These are phyloP conservation scores for Coemansia sp. DNA, from an alignment of 192 early-diverging fungal species.

Conservation along the genomic window DNA sequence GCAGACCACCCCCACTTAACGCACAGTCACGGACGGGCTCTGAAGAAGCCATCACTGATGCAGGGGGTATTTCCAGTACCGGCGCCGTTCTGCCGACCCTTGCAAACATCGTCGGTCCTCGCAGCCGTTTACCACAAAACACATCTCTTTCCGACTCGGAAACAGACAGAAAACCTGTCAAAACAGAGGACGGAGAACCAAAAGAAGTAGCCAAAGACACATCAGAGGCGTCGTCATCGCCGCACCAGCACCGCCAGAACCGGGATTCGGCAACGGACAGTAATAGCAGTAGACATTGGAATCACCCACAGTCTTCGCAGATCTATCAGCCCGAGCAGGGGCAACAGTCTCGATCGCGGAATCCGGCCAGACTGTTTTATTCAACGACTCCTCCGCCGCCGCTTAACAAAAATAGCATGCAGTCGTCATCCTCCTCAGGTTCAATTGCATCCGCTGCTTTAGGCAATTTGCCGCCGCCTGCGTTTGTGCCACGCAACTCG, in stretches of 20 bases:
- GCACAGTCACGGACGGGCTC: not conserved
- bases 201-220: not conserved
- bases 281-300: conserved; percentile 5
- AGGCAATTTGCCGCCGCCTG: conserved; percentile 15
- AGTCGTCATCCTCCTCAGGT: conserved; percentile 3
- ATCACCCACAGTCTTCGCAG: not conserved
- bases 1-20: not conserved
- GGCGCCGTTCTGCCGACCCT: conserved; percentile 28
- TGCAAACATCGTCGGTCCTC: conserved; percentile 31
- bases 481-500: conserved; percentile 8
- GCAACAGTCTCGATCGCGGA: conserved; percentile 11
- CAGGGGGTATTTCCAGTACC: not conserved
- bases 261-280: not conserved
- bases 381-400: conserved; percentile 17
- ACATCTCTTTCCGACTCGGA: conserved; percentile 3
- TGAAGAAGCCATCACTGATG: not conserved
- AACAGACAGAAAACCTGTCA: not conserved
- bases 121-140: not conserved
- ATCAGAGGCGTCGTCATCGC: not conserved
- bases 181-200: not conserved
- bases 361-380: conserved; percentile 17
- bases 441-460: conserved; percentile 16
- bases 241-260: not conserved
- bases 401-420: conserved; percentile 4
- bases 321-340: conserved; percentile 1